phyloP scores from a whole-genome alignment of 2,329 filamentous ascomycete genomes.

The Penicillium sp. region DNA sequence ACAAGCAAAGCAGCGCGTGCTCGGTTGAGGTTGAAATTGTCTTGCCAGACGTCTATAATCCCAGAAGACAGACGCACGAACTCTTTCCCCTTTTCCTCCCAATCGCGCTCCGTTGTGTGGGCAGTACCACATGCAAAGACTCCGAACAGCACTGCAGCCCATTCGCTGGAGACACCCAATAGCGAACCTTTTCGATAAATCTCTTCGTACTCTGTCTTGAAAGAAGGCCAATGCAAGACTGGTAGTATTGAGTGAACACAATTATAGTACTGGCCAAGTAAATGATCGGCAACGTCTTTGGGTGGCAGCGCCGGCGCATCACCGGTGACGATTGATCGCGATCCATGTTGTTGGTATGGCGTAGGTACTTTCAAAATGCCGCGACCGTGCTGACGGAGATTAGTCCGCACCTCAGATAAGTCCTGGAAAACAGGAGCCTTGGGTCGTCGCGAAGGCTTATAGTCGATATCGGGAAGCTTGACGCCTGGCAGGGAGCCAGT shows the following conservation, averaged over 20 bases:
- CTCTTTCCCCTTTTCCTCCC: conserved; percentile 59
- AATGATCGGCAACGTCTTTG: conserved; percentile 65
- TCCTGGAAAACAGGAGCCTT: conserved; percentile 64
- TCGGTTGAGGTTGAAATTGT: conserved; percentile 73
- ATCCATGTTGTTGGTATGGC: conserved; percentile 58
- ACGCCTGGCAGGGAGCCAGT: conserved; percentile 45
- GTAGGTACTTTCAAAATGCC: conserved; percentile 78
- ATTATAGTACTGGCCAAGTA: conserved; percentile 72
- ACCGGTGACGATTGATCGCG: conserved; percentile 51
- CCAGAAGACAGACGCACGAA: conserved; percentile 70
- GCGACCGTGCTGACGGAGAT: conserved; percentile 69
- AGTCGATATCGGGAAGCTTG: conserved; percentile 64
- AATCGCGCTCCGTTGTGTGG: conserved; percentile 60
- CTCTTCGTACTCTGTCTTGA: conserved; percentile 71
- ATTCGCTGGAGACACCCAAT: conserved; percentile 62
- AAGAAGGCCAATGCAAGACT: conserved; percentile 83
- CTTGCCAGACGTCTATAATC: conserved; percentile 76
- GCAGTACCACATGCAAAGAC: conserved; percentile 80
- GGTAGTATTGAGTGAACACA: conserved; percentile 79
- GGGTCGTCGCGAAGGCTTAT: conserved; percentile 63
- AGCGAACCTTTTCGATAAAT: conserved; percentile 68
- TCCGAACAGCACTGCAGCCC: conserved; percentile 77
- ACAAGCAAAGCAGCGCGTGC: conserved; percentile 70
- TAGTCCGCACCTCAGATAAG: conserved; percentile 67
- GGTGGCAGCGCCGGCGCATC: conserved; percentile 67